These are phyloP conservation scores for Ophiostoma ips DNA, from an alignment of 2,329 filamentous ascomycete genomes.

Conservation along the genomic window DNA sequence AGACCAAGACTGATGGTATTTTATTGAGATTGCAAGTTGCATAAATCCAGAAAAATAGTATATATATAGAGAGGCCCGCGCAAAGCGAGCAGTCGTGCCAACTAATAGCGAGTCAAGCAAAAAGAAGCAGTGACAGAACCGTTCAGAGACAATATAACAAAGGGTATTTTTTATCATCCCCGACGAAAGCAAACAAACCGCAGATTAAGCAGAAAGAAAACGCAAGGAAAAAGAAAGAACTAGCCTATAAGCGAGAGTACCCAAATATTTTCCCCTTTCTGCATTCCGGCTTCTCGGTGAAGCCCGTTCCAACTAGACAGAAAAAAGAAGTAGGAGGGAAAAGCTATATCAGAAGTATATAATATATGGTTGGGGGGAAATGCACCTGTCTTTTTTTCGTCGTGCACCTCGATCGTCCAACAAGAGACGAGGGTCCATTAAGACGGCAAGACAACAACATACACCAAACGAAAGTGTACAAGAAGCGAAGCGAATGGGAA, in stretches of 20 bases:
- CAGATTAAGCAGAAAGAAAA: conserved; percentile 1
- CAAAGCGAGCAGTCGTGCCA: neutral
- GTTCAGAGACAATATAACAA: neutral
- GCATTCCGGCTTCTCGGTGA: too few relatives aligned
- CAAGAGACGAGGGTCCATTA: too few relatives aligned
- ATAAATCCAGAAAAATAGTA: neutral
- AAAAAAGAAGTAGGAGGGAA: too few relatives aligned
- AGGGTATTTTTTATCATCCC: conserved; percentile 1
- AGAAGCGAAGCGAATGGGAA: neutral
- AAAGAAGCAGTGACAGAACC: neutral
- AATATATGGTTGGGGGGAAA: too few relatives aligned
- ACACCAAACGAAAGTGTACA: neutral
- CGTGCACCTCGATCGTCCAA: too few relatives aligned
- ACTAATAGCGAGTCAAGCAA: neutral
- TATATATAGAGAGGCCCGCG: neutral
- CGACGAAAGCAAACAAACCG: neutral
- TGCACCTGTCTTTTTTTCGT: too few relatives aligned
- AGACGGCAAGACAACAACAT: too few relatives aligned
- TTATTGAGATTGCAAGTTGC: too few relatives aligned
- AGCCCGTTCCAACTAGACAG: too few relatives aligned
- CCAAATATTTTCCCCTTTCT: neutral
- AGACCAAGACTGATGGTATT: too few relatives aligned
- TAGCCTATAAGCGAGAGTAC: neutral
- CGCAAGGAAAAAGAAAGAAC: neutral
- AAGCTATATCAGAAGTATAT: too few relatives aligned